These are phyloP conservation scores for Skeletonema menzelii DNA, from an alignment of 108 stramenopile species.

Conservation along the genomic window DNA sequence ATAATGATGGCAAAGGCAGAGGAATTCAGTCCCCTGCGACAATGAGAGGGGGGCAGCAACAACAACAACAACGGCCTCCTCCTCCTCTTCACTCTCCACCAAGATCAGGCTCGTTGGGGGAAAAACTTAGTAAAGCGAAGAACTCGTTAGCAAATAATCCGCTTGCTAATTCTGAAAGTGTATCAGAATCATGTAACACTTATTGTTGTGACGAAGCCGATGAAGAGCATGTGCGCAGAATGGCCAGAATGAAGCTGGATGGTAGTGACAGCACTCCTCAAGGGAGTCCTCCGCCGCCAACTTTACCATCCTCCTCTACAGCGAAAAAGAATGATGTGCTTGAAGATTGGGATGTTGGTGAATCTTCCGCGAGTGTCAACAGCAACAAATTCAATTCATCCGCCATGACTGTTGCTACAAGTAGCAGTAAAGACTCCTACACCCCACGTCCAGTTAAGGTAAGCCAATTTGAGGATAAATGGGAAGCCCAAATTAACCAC, in stretches of 20 bases:
- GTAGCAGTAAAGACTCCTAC: neutral
- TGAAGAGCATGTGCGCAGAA: neutral
- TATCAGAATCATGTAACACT: too few species aligned
- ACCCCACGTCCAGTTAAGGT: neutral
- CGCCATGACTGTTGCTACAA: neutral
- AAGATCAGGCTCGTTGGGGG: neutral
- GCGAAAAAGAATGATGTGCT: neutral
- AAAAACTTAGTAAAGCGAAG: neutral
- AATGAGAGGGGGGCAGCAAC: neutral
- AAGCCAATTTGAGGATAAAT: neutral
- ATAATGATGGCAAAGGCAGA: neutral
- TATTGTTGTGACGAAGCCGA: neutral
- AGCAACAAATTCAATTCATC: neutral
- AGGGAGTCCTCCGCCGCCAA: neutral
- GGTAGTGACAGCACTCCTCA: neutral
- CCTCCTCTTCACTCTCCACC: neutral
- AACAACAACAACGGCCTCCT: neutral
- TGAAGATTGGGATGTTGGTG: neutral
- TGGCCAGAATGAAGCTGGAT: neutral
- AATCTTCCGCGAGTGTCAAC: neutral
- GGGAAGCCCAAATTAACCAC: too few species aligned
- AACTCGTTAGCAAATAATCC: neutral
- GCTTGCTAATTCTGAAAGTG: neutral
- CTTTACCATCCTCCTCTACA: neutral
- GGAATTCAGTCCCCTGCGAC: neutral